Evolutionary conservation across 2,329 filamentous ascomycete genomes (phyloP).

Genomic region (Fusarium austroafricanum): DNA sequence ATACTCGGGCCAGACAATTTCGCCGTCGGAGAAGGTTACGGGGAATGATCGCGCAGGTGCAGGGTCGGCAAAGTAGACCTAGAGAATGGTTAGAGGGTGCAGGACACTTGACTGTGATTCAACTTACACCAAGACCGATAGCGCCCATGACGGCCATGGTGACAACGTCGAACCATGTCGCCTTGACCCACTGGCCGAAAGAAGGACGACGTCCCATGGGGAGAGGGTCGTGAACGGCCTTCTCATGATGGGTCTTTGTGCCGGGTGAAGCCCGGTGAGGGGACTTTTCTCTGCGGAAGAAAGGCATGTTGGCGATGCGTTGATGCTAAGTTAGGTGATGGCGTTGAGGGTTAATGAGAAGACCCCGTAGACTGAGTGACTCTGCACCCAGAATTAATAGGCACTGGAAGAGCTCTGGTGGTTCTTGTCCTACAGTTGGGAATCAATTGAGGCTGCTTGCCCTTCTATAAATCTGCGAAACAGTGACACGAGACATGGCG

Average conservation of each 20-base stretch:
- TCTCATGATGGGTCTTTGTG: conserved; percentile 16
- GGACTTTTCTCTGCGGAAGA: conserved; percentile 33
- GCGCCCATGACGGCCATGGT: conserved; percentile 75
- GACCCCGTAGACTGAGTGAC: neutral
- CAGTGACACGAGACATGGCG: neutral
- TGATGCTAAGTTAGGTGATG: neutral
- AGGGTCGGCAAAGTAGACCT: conserved; percentile 73
- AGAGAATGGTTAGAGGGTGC: neutral
- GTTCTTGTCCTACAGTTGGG: neutral
- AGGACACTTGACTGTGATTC: too few relatives aligned
- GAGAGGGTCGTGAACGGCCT: conserved; percentile 26
- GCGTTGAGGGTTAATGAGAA: neutral
- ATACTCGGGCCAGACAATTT: conserved; percentile 77
- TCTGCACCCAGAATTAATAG: neutral
- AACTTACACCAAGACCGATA: conserved; percentile 72
- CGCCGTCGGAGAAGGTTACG: conserved; percentile 72
- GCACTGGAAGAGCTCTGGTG: conserved; percentile 6
- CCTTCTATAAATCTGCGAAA: conserved; percentile 26
- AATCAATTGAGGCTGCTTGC: neutral
- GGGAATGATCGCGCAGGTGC: conserved; percentile 77
- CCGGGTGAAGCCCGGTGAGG: conserved; percentile 17
- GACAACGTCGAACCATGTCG: conserved; percentile 73
- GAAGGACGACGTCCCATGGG: conserved; percentile 64
- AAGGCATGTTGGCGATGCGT: conserved; percentile 23
- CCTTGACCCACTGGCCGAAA: conserved; percentile 77